These are phyloP conservation scores for Amylostereum chailletii DNA, from an alignment of 1,284 basidiomycete species.

Conservation along the genomic window DNA sequence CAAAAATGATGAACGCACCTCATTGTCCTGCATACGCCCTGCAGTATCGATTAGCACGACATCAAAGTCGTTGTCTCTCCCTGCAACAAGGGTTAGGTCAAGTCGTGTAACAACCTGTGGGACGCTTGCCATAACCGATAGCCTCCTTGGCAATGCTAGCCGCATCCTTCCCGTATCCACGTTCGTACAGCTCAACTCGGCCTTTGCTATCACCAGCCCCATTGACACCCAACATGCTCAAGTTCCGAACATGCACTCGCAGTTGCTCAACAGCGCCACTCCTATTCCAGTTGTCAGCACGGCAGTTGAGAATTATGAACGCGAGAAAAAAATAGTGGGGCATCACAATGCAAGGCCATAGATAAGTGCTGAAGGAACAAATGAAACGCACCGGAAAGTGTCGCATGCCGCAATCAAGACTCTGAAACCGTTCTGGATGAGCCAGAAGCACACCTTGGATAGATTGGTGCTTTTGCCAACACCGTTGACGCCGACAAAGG, in stretches of 20 bases:
- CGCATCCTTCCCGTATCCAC: slow-evolving; percentile 97
- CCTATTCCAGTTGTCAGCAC: slow-evolving; percentile 25
- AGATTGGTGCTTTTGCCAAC: slow-evolving; percentile 99
- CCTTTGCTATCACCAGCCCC: slow-evolving; percentile 62
- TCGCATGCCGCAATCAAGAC: slow-evolving; percentile 98
- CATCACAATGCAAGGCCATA: neutral
- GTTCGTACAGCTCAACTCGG: slow-evolving; percentile 88
- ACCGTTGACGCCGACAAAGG: slow-evolving; percentile 99
- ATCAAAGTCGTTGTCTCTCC: slow-evolving; percentile 81
- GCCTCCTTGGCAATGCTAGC: slow-evolving; percentile 97
- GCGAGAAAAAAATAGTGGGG: neutral
- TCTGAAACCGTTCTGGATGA: slow-evolving; percentile 88
- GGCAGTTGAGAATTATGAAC: neutral
- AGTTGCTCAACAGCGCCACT: slow-evolving; percentile 98
- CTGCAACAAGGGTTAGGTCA: slow-evolving; percentile 28
- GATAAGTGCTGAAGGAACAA: neutral
- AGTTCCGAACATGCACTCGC: slow-evolving; percentile 91
- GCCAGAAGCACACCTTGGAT: slow-evolving; percentile 98
- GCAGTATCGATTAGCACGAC: slow-evolving; percentile 95
- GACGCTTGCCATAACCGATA: slow-evolving; percentile 68
- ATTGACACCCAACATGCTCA: slow-evolving; percentile 79
- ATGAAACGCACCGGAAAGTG: slow-evolving; percentile 71
- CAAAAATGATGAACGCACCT: slow-evolving; percentile 39
- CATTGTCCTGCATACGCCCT: slow-evolving; percentile 98
- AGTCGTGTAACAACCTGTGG: neutral